These are phyloP conservation scores for Corymbia citriodora DNA, from an alignment of 441 rosid species.

Conservation along the genomic window DNA sequence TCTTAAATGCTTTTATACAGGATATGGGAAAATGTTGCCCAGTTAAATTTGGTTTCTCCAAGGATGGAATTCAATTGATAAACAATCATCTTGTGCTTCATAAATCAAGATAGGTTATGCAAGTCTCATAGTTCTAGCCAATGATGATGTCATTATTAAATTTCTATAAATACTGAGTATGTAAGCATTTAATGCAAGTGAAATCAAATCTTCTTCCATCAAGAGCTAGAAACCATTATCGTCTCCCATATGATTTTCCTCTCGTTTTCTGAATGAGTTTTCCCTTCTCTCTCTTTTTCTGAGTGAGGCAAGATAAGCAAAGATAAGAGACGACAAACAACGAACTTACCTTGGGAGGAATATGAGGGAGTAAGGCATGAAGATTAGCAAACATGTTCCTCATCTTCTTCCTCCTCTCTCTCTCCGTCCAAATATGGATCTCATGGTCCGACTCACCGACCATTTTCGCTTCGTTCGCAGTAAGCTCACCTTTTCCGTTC, in stretches of 20 bases:
- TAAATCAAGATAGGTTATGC: neutral
- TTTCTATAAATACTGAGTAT: neutral
- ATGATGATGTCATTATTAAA: neutral
- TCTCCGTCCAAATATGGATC: conserved; percentile 71
- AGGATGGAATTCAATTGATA: neutral
- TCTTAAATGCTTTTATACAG: neutral
- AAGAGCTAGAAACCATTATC: neutral
- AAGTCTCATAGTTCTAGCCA: neutral
- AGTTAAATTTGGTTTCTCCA: neutral
- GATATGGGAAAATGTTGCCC: neutral
- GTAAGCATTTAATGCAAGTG: neutral
- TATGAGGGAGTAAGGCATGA: conserved; percentile 79
- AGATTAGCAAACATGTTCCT: conserved; percentile 70
- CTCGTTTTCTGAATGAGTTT: neutral
- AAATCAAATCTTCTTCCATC: neutral
- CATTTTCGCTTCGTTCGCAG: neutral
- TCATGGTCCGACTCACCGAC: conserved; percentile 47
- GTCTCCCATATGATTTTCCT: neutral
- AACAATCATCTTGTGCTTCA: neutral
- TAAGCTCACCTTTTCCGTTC: neutral
- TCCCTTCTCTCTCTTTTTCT: neutral
- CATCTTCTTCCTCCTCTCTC: conserved; percentile 92
- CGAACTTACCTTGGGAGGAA: conserved; percentile 68
- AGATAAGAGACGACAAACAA: neutral
- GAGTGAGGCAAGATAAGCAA: neutral